Conservation (phyloP, 2,329 filamentous ascomycete genomes). For the Escovopsis sp. region DNA sequence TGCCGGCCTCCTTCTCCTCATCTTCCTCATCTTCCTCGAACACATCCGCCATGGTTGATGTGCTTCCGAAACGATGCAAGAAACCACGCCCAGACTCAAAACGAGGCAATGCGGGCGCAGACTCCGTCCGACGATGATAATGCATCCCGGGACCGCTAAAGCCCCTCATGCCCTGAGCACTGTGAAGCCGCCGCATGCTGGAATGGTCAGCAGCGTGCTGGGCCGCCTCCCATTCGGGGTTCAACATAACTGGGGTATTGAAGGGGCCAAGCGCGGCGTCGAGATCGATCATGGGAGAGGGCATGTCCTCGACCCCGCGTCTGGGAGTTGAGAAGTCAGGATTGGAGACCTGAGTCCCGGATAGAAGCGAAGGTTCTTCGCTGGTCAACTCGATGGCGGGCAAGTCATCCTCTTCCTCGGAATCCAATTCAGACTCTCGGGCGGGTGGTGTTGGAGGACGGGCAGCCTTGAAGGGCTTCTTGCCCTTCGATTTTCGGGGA, state of each 20-base stretch:
- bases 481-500: conserved; percentile 42
- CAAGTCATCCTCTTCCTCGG: conserved; percentile 14
- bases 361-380: conserved; percentile 18
- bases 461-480: conserved; percentile 26
- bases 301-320: conserved; percentile 40
- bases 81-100: conserved; percentile 49
- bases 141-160: conserved; percentile 56
- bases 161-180: conserved; percentile 54
- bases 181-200: conserved; percentile 55
- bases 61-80: conserved; percentile 47
- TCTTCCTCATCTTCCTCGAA: conserved; percentile 73
- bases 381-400: neutral
- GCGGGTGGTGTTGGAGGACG: conserved; percentile 33
- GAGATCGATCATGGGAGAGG: conserved; percentile 76
- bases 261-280: conserved; percentile 89
- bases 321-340: no score
- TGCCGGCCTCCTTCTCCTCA: conserved; percentile 26
- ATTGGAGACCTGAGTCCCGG: no score
- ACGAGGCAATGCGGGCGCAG: conserved; percentile 62
- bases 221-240: conserved; percentile 51
- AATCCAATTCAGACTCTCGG: conserved; percentile 14
- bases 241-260: conserved; percentile 56
- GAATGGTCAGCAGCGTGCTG: conserved; percentile 40
- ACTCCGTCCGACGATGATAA: conserved; percentile 65
- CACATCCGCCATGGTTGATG: conserved; percentile 68